These are phyloP conservation scores for Chalaropsis thielavioides DNA, from an alignment of 2,329 filamentous ascomycete species.

Conservation along the genomic window DNA sequence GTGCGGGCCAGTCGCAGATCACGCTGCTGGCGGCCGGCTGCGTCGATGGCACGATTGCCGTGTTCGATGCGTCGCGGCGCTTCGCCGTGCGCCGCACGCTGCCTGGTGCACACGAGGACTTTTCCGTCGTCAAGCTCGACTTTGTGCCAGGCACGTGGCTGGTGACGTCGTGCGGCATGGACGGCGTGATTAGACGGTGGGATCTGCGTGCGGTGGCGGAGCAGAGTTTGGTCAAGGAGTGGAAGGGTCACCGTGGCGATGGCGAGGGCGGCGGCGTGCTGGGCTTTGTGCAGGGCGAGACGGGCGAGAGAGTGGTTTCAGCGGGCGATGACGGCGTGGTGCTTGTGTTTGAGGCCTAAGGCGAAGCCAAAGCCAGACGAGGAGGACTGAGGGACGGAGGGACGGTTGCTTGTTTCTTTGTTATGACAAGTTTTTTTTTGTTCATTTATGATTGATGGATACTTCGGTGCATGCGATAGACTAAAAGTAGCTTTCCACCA, in stretches of 20 bases:
- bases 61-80: slow-evolving; percentile 74
- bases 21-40: slow-evolving; percentile 49
- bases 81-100: slow-evolving; percentile 80
- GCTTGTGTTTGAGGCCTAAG: slow-evolving; percentile 49
- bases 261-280: slow-evolving; percentile 79
- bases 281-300: slow-evolving; percentile 73
- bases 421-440: slow-evolving; percentile 2
- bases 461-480: slow-evolving; percentile 6
- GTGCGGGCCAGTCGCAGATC: slow-evolving; percentile 31
- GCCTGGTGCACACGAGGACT: slow-evolving; percentile 69
- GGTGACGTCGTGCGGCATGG: slow-evolving; percentile 79
- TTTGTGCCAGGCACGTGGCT: slow-evolving; percentile 58
- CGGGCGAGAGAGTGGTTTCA: slow-evolving; percentile 63
- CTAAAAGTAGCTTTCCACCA: slow-evolving; percentile 5
- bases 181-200: slow-evolving; percentile 82
- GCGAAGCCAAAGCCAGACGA: not conserved
- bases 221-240: slow-evolving; percentile 64
- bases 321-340: slow-evolving; percentile 74
- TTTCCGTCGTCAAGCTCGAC: slow-evolving; percentile 82
- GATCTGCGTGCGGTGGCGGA: slow-evolving; percentile 54
- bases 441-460: not conserved
- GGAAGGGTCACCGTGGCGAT: slow-evolving; percentile 75
- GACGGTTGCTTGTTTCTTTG: not conserved
- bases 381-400: not conserved
- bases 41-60: slow-evolving; percentile 62